Evolutionary conservation across 1,284 basidiomycete genomes (phyloP), one percentile per base, ranked within the genome.

Genomic region (Papiliotrema fonsecae): DNA sequence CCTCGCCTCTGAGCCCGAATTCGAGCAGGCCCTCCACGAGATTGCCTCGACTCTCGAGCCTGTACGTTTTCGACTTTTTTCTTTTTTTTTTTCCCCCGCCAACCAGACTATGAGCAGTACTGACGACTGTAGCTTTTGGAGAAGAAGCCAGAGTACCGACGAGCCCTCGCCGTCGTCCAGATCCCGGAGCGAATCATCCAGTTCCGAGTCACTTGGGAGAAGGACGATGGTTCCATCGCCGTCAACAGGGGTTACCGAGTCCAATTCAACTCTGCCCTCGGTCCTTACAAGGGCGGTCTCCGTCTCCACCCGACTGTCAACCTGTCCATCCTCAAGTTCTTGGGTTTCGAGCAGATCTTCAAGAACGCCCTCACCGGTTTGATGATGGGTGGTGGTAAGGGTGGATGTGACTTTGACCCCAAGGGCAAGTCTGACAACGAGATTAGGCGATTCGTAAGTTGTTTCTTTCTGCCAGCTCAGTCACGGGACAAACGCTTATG

Each of bases 271-370:
- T 87, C 85, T 36, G 84, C 84, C 18, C 79, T 88, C 45, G 86
- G 86, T 50, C 86, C 86, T 35, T 88, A 87, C 81, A 88, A 87
- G 75, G 86, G 86, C 60, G 85, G 85, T 72, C 81, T 87, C 58
- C 82, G 86, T 60, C 79, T 88, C 51, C 86, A 87, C 78, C 84
- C 85, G 55, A 81, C 83, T 49, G 86, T 88, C 74, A 88, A 87
- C 77, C 80, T 88, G 36, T 86, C 83, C 58, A 86, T 88, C 73
- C 80, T 88, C 74, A 88, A 88, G 73, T 88, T 88, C 64, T 68
- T 88, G 58, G 86, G 85, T 47, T 86, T 87, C 70, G 86, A 88
- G 76, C 82, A 82, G 72, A 85, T 82, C 61, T 87, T 88, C 81
- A 88, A 88, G 76, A 88, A 88, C 73, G 86, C 86, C 32, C 78